phyloP scores from a whole-genome alignment of 1,284 basidiomycete species.

The Cutaneotrichosporon sp. region DNA sequence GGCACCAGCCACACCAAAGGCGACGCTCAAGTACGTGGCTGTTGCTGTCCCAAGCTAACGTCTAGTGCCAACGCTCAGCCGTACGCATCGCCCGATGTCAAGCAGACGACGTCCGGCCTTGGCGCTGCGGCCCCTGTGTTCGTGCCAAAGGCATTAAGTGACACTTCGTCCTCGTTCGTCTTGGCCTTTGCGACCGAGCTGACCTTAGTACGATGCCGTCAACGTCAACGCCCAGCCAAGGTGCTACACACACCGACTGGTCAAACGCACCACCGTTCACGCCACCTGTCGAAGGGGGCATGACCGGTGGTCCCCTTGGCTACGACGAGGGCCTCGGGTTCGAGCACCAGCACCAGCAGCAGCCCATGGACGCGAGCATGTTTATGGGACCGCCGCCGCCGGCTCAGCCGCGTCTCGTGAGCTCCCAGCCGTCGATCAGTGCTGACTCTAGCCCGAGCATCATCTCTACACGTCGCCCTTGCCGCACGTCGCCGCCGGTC shows the following conservation, averaged over 20 bases:
- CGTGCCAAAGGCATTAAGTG: constrained; percentile 59
- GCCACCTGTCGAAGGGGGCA: constrained; percentile 2
- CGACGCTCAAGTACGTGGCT: constrained; percentile 12
- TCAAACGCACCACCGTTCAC: constrained; percentile 13
- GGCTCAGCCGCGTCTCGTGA: constrained; percentile 62
- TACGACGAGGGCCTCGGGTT: constrained; percentile 26
- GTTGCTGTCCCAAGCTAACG: not conserved
- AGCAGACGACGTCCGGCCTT: constrained; percentile 11
- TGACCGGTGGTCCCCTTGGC: constrained; percentile 3
- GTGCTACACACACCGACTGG: constrained; percentile 9
- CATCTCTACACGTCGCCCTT: constrained; percentile 73
- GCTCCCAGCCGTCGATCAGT: constrained; percentile 23
- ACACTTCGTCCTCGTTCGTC: constrained; percentile 16
- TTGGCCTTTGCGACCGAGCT: not conserved
- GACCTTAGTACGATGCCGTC: not conserved
- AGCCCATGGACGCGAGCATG: constrained; percentile 29
- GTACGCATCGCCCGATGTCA: constrained; percentile 50
- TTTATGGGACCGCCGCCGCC: constrained; percentile 51
- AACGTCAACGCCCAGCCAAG: not conserved
- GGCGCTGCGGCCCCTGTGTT: constrained; percentile 65
- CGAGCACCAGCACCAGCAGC: constrained; percentile 8
- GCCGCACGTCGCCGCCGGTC: constrained; percentile 53
- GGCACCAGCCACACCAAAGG: constrained; percentile 10
- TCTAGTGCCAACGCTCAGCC: constrained; percentile 7
- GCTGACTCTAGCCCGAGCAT: constrained; percentile 67